These are phyloP conservation scores for Solanum pinnatisectum DNA, from an alignment of 257 asterid genomes.

Conservation along the genomic window DNA sequence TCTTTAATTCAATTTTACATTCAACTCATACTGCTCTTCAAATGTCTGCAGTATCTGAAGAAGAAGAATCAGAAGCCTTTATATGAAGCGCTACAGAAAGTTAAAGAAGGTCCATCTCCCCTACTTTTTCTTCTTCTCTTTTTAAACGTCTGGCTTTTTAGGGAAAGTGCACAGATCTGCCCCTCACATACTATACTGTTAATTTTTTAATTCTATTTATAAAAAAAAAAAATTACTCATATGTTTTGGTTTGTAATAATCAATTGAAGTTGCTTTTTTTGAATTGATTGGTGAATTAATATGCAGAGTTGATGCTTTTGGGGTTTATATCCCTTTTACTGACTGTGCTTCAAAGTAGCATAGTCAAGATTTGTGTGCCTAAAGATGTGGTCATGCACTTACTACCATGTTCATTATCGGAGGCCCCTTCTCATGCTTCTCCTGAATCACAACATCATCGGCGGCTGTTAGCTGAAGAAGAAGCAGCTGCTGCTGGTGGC, in stretches of 20 bases:
- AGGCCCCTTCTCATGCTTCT: neutral
- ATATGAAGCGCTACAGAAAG: slow-evolving; percentile 64
- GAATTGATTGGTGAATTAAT: neutral
- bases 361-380: slow-evolving; percentile 47
- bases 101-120: slow-evolving; percentile 48
- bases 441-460: slow-evolving; percentile 13
- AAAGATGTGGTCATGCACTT: slow-evolving; percentile 23
- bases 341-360: slow-evolving; percentile 60
- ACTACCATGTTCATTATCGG: slow-evolving; percentile 46
- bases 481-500: slow-evolving; percentile 24
- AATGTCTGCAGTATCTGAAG: slow-evolving; percentile 53
- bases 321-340: slow-evolving; percentile 73
- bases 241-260: neutral
- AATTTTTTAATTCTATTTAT: too few species aligned
- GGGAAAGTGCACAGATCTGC: too few species aligned
- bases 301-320: slow-evolving; percentile 66
- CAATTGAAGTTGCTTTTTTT: neutral
- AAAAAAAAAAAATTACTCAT: neutral
- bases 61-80: slow-evolving; percentile 61
- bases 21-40: neutral
- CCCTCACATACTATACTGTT: too few species aligned
- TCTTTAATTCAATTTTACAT: neutral
- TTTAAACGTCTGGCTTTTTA: too few species aligned
- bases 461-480: slow-evolving; percentile 50
- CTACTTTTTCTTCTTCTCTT: neutral